These are phyloP conservation scores for Sporothrix sp. DNA, from an alignment of 2,329 filamentous ascomycete species.

Conservation along the genomic window DNA sequence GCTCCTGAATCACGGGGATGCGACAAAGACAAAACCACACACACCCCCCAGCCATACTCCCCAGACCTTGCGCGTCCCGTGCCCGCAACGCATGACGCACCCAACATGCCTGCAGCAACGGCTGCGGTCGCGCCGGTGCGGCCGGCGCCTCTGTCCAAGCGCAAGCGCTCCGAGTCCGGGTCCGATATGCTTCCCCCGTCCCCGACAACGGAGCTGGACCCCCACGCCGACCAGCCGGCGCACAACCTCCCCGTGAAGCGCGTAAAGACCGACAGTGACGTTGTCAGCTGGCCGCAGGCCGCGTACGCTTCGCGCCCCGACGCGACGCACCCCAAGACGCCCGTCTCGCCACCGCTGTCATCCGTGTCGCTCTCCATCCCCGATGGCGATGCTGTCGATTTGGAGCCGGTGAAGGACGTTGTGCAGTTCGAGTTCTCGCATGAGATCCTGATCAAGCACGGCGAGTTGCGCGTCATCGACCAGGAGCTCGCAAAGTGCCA, in stretches of 20 bases:
- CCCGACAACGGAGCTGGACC: constrained; percentile 7
- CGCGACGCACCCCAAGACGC: no score
- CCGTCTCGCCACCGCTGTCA: constrained; percentile 12
- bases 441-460: constrained; percentile 88
- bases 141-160: constrained; percentile 13
- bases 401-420: constrained; percentile 54
- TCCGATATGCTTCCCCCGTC: constrained; percentile 10
- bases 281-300: constrained; percentile 19
- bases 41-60: constrained; percentile 28
- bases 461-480: constrained; percentile 87
- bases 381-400: constrained; percentile 21
- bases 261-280: constrained; percentile 26
- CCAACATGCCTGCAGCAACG: constrained; percentile 1
- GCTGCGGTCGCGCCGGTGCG: constrained; percentile 1
- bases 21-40: constrained; percentile 43
- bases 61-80: constrained; percentile 23
- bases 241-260: constrained; percentile 13
- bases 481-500: constrained; percentile 96
- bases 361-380: constrained; percentile 14
- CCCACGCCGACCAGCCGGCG: not conserved
- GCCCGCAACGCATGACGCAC: not conserved
- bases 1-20: constrained; percentile 48
- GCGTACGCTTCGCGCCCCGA: constrained; percentile 1
- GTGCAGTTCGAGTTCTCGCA: constrained; percentile 83
- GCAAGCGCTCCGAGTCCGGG: constrained; percentile 12